Evolutionary conservation across 2,329 filamentous ascomycete genomes (phyloP), one percentile per base, ranked within the genome.

Genomic region (Neonectria faginata): DNA sequence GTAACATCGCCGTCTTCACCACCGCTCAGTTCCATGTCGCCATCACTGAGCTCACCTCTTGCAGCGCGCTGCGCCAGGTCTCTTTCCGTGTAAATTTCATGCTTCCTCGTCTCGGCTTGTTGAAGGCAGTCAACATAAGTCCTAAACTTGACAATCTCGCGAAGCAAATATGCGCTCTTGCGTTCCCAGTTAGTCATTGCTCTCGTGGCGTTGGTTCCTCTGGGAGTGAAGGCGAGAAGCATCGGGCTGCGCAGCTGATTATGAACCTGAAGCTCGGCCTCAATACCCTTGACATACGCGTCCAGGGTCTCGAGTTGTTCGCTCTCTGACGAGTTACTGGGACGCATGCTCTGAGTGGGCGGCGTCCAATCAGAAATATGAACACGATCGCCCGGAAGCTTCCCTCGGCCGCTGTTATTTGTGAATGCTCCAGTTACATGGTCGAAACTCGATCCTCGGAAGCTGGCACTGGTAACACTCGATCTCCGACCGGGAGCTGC

Each of bases 131-230:
- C 96, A 70, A 97, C 94, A 75, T 98, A 99, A 0, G 94, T 98
- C 65, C 91, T 86, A 81, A 97, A 98, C 79, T 98, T 98, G 79
- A 98, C 94, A 77, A 97, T 97, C 81, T 99, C 96, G 39, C 92
- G 86, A 12, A 98, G 85, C 44, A 99, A 82, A 76, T 98, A 97
- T 31, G 92, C 91, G 60, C 93, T 97, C 82, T 98, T 98, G 75
- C 92, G 90, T 83, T 99, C 94, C 95, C 96, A 99, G 79, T 99
- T 99, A 20, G 90, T 86, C 92, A 98, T 95, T 16, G 95, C 93
- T 79, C 92, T 94, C 67, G 83, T 84, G 16, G 90, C 88, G 74
- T 98, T 98, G 41, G 88, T 86, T 66, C 95, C 91, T 31, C 94
- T 88, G 3, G 93, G 92, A 14, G 93, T 94, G 77, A 97, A 98